These are phyloP conservation scores for Apostasia ramifera DNA, from an alignment of 106 monocot species.

Conservation along the genomic window DNA sequence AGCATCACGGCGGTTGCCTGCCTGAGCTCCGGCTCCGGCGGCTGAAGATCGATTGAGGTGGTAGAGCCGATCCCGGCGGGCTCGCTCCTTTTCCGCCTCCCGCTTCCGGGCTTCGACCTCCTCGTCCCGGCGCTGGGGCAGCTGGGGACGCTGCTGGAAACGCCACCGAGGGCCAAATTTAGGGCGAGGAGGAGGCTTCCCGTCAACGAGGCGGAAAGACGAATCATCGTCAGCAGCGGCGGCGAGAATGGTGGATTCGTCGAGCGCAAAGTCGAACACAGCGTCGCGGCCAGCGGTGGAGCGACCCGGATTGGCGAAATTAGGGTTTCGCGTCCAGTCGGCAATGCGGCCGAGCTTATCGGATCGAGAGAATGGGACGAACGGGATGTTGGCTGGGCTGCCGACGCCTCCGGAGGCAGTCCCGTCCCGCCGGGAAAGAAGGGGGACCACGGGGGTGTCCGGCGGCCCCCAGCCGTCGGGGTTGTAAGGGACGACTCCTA, in stretches of 20 bases:
- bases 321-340: constrained; percentile 85
- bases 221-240: constrained; percentile 48
- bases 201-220: constrained; percentile 92
- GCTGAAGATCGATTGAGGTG: constrained; percentile 17
- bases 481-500: constrained; percentile 79
- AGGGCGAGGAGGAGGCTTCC: constrained; percentile 83
- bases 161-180: constrained; percentile 91
- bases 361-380: constrained; percentile 96
- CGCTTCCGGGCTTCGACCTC: constrained; percentile 78
- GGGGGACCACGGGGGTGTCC: constrained; percentile 35
- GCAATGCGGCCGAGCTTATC: constrained; percentile 94
- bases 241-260: constrained; percentile 32
- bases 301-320: constrained; percentile 2
- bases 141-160: constrained; percentile 80
- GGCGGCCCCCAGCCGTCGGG: constrained; percentile 98
- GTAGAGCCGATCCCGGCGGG: constrained; percentile 67
- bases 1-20: constrained; percentile 33
- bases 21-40: neutral
- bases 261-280: constrained; percentile 46
- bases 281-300: constrained; percentile 8
- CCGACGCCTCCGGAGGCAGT: constrained; percentile 1
- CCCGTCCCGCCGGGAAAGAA: constrained; percentile 16
- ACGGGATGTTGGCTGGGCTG: constrained; percentile 46
- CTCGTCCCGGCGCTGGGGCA: constrained; percentile 93
- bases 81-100: constrained; percentile 88